A percentile compares a stretch with the other conserved stretches of the same genome.
phyloP scores from a whole-genome alignment of 1,284 basidiomycete species.

The Spongispora temasekensis region DNA sequence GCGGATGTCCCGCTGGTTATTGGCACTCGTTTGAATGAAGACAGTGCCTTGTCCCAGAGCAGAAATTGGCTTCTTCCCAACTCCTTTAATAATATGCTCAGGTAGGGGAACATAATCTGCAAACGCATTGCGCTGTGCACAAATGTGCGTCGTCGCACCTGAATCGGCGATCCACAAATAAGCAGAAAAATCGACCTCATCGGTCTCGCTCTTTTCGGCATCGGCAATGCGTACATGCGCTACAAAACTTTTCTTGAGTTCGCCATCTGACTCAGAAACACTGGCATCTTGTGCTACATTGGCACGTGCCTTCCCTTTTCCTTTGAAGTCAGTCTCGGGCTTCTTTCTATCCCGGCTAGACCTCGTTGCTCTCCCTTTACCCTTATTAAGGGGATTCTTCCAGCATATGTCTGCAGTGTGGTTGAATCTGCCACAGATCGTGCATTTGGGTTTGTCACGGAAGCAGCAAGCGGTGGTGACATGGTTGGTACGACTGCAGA shows the following conservation, averaged over 20 bases:
- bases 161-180: background rate
- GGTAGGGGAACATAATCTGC: background rate
- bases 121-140: background rate
- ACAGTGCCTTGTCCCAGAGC: too few species aligned
- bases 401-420: background rate
- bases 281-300: background rate
- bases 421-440: background rate
- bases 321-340: background rate
- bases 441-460: background rate
- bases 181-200: background rate
- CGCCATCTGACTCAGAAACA: background rate
- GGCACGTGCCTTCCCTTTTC: background rate
- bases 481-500: background rate
- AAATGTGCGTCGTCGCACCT: background rate
- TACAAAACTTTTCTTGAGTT: background rate
- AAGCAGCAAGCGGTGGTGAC: background rate
- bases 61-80: background rate
- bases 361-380: background rate
- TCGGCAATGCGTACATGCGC: background rate
- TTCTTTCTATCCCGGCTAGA: background rate
- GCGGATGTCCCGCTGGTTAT: too few species aligned
- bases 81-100: background rate
- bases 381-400: background rate
- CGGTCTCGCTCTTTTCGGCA: background rate
- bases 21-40: too few species aligned